Percentiles rank a stretch among this genome's conserved stretches.
phyloP scores from a whole-genome alignment of 169 alveolate species.

The Plasmodium fragile region DNA sequence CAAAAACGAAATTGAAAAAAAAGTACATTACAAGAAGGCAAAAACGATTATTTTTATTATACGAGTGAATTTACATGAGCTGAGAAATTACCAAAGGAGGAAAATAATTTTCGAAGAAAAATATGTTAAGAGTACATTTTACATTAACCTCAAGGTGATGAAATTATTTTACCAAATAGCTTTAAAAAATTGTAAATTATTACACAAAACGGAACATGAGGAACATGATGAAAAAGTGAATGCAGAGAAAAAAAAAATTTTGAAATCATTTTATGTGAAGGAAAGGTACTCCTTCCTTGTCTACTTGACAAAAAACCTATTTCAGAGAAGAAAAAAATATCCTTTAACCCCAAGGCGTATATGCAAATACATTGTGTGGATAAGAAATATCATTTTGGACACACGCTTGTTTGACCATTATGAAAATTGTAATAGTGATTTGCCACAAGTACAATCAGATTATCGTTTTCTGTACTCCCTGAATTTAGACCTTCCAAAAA shows the following conservation, averaged over 20 bases:
- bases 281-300: conserved; percentile 17
- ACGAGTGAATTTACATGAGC: conserved; percentile 31
- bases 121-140: conserved; percentile 39
- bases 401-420: neutral
- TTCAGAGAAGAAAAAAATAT: conserved; percentile 16
- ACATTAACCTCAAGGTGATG: conserved; percentile 33
- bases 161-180: conserved; percentile 46
- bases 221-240: neutral
- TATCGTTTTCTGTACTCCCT: neutral
- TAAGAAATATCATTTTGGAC: conserved; percentile 35
- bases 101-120: conserved; percentile 62
- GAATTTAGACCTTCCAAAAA: neutral
- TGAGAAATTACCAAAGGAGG: conserved; percentile 32
- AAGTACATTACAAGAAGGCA: conserved; percentile 13
- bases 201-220: conserved; percentile 2
- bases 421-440: neutral
- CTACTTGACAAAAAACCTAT: conserved; percentile 53
- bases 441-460: neutral
- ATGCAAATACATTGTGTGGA: conserved; percentile 26
- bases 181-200: conserved; percentile 18
- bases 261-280: neutral
- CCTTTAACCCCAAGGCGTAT: neutral
- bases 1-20: neutral
- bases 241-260: neutral
- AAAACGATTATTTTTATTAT: conserved; percentile 62